Percentiles rank a stretch among this genome's conserved stretches.
phyloP scores from a whole-genome alignment of 2,329 filamentous ascomycete genomes.

The Zymoseptoria tritici region DNA sequence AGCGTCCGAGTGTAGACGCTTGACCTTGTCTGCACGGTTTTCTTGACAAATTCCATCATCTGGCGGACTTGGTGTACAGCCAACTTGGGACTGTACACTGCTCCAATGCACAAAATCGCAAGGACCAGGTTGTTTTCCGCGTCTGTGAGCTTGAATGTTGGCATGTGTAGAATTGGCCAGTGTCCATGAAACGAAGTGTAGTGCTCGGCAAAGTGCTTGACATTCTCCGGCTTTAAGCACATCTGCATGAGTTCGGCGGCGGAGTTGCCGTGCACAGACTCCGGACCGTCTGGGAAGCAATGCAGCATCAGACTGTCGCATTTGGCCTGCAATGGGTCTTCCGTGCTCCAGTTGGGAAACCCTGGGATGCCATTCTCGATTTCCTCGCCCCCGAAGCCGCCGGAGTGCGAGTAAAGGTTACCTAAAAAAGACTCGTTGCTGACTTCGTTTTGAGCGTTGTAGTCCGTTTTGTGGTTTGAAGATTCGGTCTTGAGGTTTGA shows the following conservation, averaged over 20 bases:
- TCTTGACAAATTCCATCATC: conserved; percentile 58
- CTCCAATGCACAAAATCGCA: conserved; percentile 65
- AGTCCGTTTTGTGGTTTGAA: conserved; percentile 34
- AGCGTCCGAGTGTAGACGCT: conserved; percentile 41
- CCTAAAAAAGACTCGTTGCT: conserved; percentile 43
- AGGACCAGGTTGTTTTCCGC: conserved; percentile 61
- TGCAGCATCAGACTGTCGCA: conserved; percentile 40
- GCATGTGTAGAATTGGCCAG: conserved; percentile 64
- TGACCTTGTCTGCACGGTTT: conserved; percentile 52
- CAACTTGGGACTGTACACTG: conserved; percentile 63
- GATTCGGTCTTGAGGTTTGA: conserved; percentile 35
- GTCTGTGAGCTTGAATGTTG: conserved; percentile 60
- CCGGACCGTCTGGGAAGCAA: conserved; percentile 50
- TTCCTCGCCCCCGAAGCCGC: conserved; percentile 35
- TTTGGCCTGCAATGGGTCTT: conserved; percentile 41
- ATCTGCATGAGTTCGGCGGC: conserved; percentile 34
- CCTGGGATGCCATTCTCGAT: conserved; percentile 28
- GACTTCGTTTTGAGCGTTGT: conserved; percentile 33
- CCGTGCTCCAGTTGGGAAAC: conserved; percentile 37
- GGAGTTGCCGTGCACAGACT: conserved; percentile 49
- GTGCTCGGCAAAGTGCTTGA: conserved; percentile 62
- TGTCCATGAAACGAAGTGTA: conserved; percentile 68
- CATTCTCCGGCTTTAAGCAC: conserved; percentile 59
- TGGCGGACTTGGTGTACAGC: conserved; percentile 55
- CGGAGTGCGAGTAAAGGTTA: conserved; percentile 40